Conservation (phyloP, 2,329 filamentous ascomycete genomes). For the Phaeosphaeriaceae sp. region DNA sequence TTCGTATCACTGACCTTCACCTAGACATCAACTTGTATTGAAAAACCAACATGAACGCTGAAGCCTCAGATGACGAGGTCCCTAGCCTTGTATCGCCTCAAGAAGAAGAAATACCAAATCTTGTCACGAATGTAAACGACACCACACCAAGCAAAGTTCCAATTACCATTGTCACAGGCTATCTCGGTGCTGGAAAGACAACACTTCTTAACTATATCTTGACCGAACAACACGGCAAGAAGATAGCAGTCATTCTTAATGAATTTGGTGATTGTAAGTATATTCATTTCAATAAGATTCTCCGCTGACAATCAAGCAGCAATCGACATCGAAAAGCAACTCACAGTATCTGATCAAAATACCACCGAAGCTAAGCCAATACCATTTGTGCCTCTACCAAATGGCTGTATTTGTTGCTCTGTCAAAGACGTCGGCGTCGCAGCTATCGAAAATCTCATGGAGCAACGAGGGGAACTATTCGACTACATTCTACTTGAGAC, state of each 20-base stretch:
- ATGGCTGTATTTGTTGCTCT: conserved; percentile 97
- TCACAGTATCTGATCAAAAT: conserved; percentile 73
- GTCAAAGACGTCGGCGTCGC: conserved; percentile 96
- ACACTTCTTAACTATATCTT: conserved; percentile 96
- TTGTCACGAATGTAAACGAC: conserved; percentile 51
- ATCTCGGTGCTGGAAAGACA: conserved; percentile 94
- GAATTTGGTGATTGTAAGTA: conserved; percentile 53
- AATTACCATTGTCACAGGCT: conserved; percentile 87
- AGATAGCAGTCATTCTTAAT: conserved; percentile 97
- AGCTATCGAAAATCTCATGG: conserved; percentile 95
- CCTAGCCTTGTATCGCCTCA: conserved; percentile 62
- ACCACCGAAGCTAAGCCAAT: conserved; percentile 36
- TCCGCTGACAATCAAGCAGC: conserved; percentile 58
- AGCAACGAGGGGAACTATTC: conserved; percentile 81
- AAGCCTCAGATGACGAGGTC: conserved; percentile 40
- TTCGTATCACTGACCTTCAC: background rate
- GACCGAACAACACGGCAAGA: conserved; percentile 94
- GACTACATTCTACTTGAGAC: conserved; percentile 98
- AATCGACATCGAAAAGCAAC: conserved; percentile 91
- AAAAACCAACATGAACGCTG: conserved; percentile 19
- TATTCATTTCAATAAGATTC: background rate
- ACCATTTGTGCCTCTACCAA: conserved; percentile 87
- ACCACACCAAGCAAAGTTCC: conserved; percentile 70
- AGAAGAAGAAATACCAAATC: conserved; percentile 29
- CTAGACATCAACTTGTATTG: background rate